phyloP scores from a whole-genome alignment of 2,329 filamentous ascomycete genomes.

The Monosporascus sp. region DNA sequence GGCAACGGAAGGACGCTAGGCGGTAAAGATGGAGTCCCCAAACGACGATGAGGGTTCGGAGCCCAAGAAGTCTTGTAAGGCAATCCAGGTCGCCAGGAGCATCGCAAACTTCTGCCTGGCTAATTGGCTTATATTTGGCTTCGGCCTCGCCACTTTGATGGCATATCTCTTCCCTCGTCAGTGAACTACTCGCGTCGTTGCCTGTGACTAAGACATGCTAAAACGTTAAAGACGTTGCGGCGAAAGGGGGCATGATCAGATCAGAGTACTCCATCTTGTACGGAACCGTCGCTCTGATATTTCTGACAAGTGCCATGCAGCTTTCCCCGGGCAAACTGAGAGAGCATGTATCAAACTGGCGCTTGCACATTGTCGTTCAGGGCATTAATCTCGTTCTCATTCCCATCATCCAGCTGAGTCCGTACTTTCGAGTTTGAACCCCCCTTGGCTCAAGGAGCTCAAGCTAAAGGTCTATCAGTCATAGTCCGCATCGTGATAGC shows the following conservation, averaged over 20 bases:
- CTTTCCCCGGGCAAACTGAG: conserved; percentile 58
- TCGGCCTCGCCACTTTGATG: conserved; percentile 24
- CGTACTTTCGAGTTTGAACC: conserved; percentile 7
- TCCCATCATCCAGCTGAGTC: conserved; percentile 56
- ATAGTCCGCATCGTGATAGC: conserved; percentile 43
- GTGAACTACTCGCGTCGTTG: conserved; percentile 15
- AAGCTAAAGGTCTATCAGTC: conserved; percentile 25
- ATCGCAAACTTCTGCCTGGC: conserved; percentile 17
- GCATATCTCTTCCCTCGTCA: conserved; percentile 39
- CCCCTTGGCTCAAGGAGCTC: conserved; percentile 2
- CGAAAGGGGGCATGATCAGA: conserved; percentile 43
- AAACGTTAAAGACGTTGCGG: conserved; percentile 37
- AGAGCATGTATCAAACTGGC: conserved; percentile 60
- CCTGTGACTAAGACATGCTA: conserved; percentile 5
- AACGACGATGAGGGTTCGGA: neutral
- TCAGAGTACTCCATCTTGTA: conserved; percentile 60
- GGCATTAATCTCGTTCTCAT: conserved; percentile 62
- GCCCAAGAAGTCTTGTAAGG: neutral
- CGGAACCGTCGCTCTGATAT: conserved; percentile 63
- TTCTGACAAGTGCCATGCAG: conserved; percentile 66
- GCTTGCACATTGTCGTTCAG: conserved; percentile 63
- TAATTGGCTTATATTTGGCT: conserved; percentile 27
- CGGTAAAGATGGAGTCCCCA: neutral
- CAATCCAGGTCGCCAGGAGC: conserved; percentile 6
- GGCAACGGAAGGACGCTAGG: neutral